Conservation (phyloP, 2,329 filamentous ascomycete species). For the Claviceps pusilla region DNA sequence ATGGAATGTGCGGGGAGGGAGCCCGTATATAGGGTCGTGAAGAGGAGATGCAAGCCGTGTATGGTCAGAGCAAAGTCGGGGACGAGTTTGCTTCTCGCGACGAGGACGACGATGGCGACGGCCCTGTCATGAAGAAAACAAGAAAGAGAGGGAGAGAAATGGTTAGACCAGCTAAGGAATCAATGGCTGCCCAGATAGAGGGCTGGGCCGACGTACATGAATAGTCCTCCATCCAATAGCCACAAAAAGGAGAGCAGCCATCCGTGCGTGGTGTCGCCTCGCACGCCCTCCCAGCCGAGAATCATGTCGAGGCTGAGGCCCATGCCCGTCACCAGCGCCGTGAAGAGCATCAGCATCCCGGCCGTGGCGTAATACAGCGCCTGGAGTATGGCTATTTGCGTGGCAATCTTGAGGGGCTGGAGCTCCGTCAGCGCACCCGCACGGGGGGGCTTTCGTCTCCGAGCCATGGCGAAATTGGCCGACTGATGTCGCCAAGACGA, state of each 20-base stretch:
- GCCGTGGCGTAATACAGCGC: constrained; percentile 38
- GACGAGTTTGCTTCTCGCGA: constrained; percentile 83
- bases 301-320: constrained; percentile 38
- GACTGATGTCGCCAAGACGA: not conserved
- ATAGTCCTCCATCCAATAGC: constrained; percentile 39
- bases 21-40: constrained; percentile 65
- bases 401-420: constrained; percentile 43
- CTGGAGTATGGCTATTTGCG: constrained; percentile 44
- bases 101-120: constrained; percentile 66
- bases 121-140: constrained; percentile 44
- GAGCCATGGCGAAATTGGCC: constrained; percentile 28
- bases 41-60: constrained; percentile 65
- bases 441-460: constrained; percentile 41
- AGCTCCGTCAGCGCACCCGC: constrained; percentile 45
- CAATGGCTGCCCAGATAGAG: too few species aligned
- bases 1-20: constrained; percentile 61
- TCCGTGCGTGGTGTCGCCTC: constrained; percentile 47
- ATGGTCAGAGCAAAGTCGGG: constrained; percentile 88
- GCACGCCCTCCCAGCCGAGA: constrained; percentile 42
- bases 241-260: constrained; percentile 45
- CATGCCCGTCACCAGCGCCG: constrained; percentile 41
- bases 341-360: constrained; percentile 41
- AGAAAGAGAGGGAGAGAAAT: not conserved
- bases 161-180: not conserved
- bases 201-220: constrained; percentile 30